Percentiles rank a stretch among this genome's conserved stretches.
phyloP scores from a whole-genome alignment of 2,329 filamentous ascomycete genomes.

The Apiospora pterosperma region DNA sequence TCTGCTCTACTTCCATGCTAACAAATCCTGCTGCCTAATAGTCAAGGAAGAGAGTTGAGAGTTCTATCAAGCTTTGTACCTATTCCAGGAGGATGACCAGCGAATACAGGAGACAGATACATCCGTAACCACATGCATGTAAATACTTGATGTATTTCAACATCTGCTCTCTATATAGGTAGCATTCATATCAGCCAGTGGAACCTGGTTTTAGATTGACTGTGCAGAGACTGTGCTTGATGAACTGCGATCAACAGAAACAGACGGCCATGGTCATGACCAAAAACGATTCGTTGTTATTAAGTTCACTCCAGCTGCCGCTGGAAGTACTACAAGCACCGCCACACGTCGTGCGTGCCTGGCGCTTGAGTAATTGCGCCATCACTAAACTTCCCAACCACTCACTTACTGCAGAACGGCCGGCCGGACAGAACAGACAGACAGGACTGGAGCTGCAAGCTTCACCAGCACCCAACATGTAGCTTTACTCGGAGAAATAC shows the following conservation, averaged over 20 bases:
- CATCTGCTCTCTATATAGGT: too few species aligned
- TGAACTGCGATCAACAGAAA: not conserved
- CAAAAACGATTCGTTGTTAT: not conserved
- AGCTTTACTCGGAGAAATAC: not conserved
- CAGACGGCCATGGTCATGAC: not conserved
- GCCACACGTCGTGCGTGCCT: not conserved
- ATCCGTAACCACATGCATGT: too few species aligned
- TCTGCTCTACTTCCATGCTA: not conserved
- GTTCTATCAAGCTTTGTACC: not conserved
- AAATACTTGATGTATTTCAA: too few species aligned
- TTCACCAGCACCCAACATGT: not conserved
- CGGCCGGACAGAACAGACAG: too few species aligned
- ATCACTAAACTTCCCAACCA: not conserved
- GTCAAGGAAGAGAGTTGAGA: not conserved
- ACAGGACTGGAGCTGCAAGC: not conserved
- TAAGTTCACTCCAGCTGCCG: not conserved
- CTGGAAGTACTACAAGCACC: not conserved
- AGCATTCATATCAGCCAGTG: too few species aligned
- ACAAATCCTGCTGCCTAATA: not conserved
- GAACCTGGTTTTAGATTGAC: too few species aligned
- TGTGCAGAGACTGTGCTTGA: too few species aligned
- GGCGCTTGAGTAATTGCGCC: not conserved
- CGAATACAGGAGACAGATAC: not conserved
- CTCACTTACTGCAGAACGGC: not conserved
- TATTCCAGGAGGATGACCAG: not conserved